Evolutionary conservation across 768 basidiomycete genomes (phyloP), one percentile per base, ranked within the genome.

Genomic region (Tricholoma hemisulphureum): DNA sequence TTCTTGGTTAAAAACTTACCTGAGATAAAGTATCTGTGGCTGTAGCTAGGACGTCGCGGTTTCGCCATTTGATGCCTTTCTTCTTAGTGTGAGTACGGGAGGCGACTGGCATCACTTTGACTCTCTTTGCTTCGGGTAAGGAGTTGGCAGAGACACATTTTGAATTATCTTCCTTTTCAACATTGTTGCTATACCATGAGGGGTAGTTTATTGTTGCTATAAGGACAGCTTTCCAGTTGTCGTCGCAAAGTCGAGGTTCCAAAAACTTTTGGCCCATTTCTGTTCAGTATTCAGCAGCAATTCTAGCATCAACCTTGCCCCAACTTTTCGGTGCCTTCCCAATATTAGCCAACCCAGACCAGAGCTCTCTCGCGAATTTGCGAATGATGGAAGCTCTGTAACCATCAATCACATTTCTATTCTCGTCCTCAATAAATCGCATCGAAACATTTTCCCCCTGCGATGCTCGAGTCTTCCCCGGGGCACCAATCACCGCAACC

Each of bases 191-290:
- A n/a, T n/a, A n/a, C 54, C 57, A 58, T 20, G 49, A 35, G 18
- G 57, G 49, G 51, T 58, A 61, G 21, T 21, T 56, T 4, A 32
- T 21, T 7, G 49, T 58, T 11, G 52, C 54, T 1, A 62, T 16
- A 21, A 43, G 46, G 29, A 35, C 10, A 14, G 32, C 61, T 46
- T 59, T 62, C 61, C 61, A 62, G 34, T 58, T 46, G 4, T 51
- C 54, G 16, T 62, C 58, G 32, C 61, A 59, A 24, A 58, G 55
- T 24, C 48, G 46, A 18, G 59, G 51, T 31, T 55, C 41, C 14
- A 23, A 24, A 45, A 50, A 55, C 18, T 58, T 31, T 5, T 14
- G 24, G 51, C 55, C 49, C 52, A 62, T 62, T 29, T 46, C 34
- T 18, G 23, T 26, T 6, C 32, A 43, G 20, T 21, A 55, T 9